phyloP scores from a whole-genome alignment of 2,329 filamentous ascomycete species.

The Colletotrichum sublineola region DNA sequence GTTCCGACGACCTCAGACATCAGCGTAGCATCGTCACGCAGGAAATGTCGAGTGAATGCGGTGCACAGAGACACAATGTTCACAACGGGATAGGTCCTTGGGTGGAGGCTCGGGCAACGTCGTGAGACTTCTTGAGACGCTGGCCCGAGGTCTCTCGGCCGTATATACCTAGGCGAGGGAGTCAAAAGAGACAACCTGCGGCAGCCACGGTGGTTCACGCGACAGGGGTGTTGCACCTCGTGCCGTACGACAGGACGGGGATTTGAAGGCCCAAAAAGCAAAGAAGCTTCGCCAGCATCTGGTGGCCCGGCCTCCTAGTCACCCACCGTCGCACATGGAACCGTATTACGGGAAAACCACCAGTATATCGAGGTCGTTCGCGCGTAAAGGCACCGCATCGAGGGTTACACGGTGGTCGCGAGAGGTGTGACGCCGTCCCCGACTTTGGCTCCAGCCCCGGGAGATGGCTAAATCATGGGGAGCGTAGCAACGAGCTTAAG shows the following conservation, averaged over 20 bases:
- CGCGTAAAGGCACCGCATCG: conserved; percentile 1
- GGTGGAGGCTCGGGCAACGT: neutral
- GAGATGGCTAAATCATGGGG: conserved; percentile 5
- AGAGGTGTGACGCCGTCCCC: neutral
- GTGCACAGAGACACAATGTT: conserved; percentile 1
- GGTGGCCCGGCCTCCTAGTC: neutral
- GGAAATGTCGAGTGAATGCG: neutral
- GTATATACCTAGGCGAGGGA: neutral
- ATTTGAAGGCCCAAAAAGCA: conserved; percentile 6
- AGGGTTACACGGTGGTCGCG: neutral
- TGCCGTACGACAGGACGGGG: neutral
- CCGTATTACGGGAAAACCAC: neutral
- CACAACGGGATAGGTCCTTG: neutral
- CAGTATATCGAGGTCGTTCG: neutral
- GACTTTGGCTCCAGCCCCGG: neutral
- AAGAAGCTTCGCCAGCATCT: conserved; percentile 1
- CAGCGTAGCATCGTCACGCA: neutral
- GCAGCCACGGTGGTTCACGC: conserved; percentile 19
- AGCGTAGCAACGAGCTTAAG: conserved; percentile 8
- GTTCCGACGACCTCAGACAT: neutral
- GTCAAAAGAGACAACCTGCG: conserved; percentile 28
- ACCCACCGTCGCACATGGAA: neutral
- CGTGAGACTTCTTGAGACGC: neutral
- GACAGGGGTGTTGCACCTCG: conserved; percentile 1
- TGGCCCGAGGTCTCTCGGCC: neutral